These are phyloP conservation scores for Xylogone sp. DNA, from an alignment of 2,329 filamentous ascomycete species.

Conservation along the genomic window DNA sequence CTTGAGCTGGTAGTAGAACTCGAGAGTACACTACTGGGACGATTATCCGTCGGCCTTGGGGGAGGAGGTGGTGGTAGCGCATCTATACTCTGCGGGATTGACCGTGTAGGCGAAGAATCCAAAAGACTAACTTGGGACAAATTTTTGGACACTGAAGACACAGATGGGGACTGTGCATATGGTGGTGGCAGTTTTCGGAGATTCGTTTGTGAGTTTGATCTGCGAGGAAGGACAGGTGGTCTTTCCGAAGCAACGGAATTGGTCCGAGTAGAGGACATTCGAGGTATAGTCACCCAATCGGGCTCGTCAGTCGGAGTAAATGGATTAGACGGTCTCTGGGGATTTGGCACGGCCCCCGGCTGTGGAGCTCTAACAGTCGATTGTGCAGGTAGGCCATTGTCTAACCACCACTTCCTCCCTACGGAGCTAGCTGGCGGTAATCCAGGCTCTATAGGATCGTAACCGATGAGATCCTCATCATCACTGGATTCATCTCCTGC, in stretches of 20 bases:
- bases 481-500: conserved; percentile 59
- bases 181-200: conserved; percentile 26
- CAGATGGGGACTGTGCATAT: conserved; percentile 12
- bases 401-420: conserved; percentile 67
- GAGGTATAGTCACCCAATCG: conserved; percentile 74
- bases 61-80: conserved; percentile 6
- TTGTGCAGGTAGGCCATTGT: conserved; percentile 69
- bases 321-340: conserved; percentile 73
- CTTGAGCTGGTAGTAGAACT: conserved; percentile 21
- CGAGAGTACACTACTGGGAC: conserved; percentile 10
- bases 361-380: conserved; percentile 67
- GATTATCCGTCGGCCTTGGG: conserved; percentile 13
- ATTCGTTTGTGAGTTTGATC: conserved; percentile 9
- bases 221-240: conserved; percentile 12
- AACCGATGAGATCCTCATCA: conserved; percentile 77
- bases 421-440: conserved; percentile 65
- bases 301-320: conserved; percentile 71
- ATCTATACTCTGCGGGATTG: neutral
- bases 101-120: conserved; percentile 4
- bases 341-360: conserved; percentile 63
- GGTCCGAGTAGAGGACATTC: conserved; percentile 20
- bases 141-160: conserved; percentile 10
- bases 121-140: conserved; percentile 14
- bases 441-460: conserved; percentile 79
- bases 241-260: conserved; percentile 7